Percentiles rank a stretch among this genome's conserved stretches.
Conservation (phyloP, 345 rosid species). For the Durio zibethinus region DNA sequence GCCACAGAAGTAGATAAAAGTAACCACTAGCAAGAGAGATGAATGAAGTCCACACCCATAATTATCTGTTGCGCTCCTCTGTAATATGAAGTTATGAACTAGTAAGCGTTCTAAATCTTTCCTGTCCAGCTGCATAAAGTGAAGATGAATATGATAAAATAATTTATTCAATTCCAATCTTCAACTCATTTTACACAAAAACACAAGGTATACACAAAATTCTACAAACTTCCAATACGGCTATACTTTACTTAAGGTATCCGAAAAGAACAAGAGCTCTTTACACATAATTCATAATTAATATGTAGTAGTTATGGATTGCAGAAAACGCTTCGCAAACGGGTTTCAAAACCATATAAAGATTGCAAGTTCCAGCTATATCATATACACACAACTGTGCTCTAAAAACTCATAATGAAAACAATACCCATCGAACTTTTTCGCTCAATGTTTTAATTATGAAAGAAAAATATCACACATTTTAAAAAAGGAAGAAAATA, state of each 20-base stretch:
- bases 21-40: not conserved
- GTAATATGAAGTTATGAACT: conserved; percentile 94
- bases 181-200: not conserved
- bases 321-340: too few species aligned
- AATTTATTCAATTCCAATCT: not conserved
- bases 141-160: not conserved
- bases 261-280: not conserved
- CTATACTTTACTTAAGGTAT: not conserved
- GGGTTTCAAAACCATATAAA: not conserved
- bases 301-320: not conserved
- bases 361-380: not conserved
- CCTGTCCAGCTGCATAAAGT: conserved; percentile 87
- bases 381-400: not conserved
- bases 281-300: not conserved
- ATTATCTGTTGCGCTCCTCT: conserved; percentile 96
- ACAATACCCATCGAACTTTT: not conserved
- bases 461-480: not conserved
- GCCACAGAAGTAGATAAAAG: not conserved
- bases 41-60: conserved; percentile 57
- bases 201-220: not conserved
- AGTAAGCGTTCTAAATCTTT: conserved; percentile 88
- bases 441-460: not conserved
- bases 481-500: not conserved
- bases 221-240: not conserved
- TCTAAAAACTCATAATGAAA: not conserved